Evolutionary conservation across 306 rosid genomes (phyloP), one percentile per base, ranked within the genome.

Genomic region (Vicia faba): DNA sequence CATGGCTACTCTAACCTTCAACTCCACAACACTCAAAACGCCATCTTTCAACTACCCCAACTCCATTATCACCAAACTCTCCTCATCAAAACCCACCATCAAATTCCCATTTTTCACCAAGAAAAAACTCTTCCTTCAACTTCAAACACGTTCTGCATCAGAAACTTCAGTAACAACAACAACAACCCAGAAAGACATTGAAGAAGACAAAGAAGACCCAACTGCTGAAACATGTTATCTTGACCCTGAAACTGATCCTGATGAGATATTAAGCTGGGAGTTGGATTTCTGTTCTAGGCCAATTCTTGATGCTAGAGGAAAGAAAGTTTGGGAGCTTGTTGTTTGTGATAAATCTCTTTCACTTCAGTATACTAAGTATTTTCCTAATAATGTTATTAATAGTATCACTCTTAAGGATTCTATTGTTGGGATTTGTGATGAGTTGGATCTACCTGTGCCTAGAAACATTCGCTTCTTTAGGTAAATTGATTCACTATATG

Each of bases 261-360:
- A 70, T 39, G 74, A 78, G 64, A 68, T 93, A n/a, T 70, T 73
- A 8, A 95, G 87, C 68, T 89, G 99, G 99, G 99, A 93, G 16
- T 51, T 93, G 43, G 99, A 93, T 38, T 93, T 93, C 69, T 93
- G 99, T 84, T 93, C 99, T 3, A 83, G 99, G 20, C 97, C 99
- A 48, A 89, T 93, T 35, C 81, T 89, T 33, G 99, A 93, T 74
- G 76, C 75, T 2, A 82, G 97, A 71, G 99, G 99, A 53, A 93
- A 93, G 86, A 93, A 93, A 86, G 41, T 93, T 11, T 93, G 98
- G 99, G 99, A 93, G 81, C 85, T 93, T 1, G 88, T 89, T 49
- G 99, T 74, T 1, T 93, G 99, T 68, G 97, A 93, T 40, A 84
- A 81, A 38, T 82, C 99, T 5, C 84, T 93, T 33, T 88, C 97